Evolutionary conservation across 2,329 filamentous ascomycete species (phyloP), one percentile per base, ranked within the genome.

Genomic region (Aspergillus sp.): DNA sequence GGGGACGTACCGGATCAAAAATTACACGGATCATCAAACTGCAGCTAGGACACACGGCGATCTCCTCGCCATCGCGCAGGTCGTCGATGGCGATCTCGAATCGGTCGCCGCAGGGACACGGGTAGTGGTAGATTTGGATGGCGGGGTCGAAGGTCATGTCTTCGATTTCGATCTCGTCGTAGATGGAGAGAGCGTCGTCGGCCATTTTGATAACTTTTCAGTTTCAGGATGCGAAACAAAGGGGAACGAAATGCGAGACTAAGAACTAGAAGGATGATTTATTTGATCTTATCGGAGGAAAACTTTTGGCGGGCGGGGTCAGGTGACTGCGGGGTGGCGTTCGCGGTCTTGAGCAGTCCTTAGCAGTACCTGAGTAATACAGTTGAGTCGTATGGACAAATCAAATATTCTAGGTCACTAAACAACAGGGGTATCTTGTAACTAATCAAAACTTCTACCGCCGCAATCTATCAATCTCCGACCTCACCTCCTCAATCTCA

Each of bases 151-250:
- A 97, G 71, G 90, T 95, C 92, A 97, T 96, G 78, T 99, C 95
- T 77, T 98, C 94, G 80, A 98, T 97, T 76, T 98, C 94, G 77
- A 98, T 94, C 78, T 97, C 94, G 73, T 98, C 94, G 82, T 97
- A 98, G 75, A 96, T 91, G 67, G 89, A 87, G 58, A 89, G 77
- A 55, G 85, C 82, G 65, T 89, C 72, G 73, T 88, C 87, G 39
- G 86, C 82, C 86, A 88, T 88, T 58, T 66, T 79, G 57, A 49
- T 31, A 12, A 55, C 54, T 59, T 51, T 26, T n/a, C 22, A 24
- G 24, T 50, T 24, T 6, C 1, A 24, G 24, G 24, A 24, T n/a
- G 52, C 32, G 14, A 54, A 49, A 53, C 20, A 55, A 54, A 39
- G 18, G 53, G 22, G 20, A 11, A 24, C 10, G 18, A 5, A 49